These are phyloP conservation scores for Sicyos baderoa DNA, from an alignment of 306 rosid species.

Conservation along the genomic window DNA sequence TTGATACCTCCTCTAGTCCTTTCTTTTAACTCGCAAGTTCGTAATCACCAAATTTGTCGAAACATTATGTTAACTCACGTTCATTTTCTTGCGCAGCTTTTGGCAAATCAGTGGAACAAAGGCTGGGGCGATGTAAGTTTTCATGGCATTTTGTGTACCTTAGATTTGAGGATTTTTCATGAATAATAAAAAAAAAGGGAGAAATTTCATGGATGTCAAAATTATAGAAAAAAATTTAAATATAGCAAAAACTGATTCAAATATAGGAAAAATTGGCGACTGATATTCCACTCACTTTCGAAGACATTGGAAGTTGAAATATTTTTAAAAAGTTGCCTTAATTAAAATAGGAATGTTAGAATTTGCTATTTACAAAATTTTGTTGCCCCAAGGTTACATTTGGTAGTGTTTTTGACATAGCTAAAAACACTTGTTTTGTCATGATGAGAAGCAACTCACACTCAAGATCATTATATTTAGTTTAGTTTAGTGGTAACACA, in stretches of 20 bases:
- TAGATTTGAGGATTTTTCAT: no score
- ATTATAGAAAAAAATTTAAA: no score
- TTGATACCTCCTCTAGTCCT: conserved; percentile 14
- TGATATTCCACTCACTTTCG: no score
- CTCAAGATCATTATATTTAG: background rate
- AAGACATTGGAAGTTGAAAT: no score
- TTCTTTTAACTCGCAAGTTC: conserved; percentile 10
- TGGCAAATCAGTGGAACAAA: conserved; percentile 93
- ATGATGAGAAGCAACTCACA: background rate
- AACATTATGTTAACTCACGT: conserved; percentile 22
- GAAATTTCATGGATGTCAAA: no score
- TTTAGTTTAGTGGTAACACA: background rate
- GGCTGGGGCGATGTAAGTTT: conserved; percentile 89
- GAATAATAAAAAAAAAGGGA: no score
- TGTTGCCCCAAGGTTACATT: background rate
- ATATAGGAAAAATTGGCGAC: no score
- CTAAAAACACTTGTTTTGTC: background rate
- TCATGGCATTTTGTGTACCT: conserved; percentile 10
- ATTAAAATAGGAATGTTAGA: no score
- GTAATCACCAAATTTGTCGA: background rate
- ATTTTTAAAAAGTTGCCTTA: no score
- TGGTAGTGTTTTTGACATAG: background rate
- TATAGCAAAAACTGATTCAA: no score
- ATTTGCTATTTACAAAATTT: no score
- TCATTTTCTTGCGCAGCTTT: conserved; percentile 47